phyloP scores from a whole-genome alignment of 768 basidiomycete species.

The Boletus coccyginus region DNA sequence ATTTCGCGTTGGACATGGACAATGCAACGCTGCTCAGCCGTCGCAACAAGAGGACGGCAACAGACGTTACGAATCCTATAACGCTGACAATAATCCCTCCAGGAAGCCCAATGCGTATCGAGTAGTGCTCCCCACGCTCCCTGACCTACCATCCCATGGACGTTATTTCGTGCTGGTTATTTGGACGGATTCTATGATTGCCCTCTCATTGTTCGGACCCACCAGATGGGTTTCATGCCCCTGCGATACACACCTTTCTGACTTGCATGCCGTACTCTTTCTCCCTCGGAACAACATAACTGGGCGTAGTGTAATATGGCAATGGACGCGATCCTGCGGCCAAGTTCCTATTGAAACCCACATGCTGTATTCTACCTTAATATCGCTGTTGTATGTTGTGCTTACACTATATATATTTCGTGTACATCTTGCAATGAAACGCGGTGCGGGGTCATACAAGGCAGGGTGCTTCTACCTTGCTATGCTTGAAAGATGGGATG shows the following conservation, averaged over 20 bases:
- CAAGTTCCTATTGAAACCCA: constrained; percentile 8
- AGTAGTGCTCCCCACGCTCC: constrained; percentile 3
- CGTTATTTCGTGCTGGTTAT: neutral
- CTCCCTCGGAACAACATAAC: neutral
- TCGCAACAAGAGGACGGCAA: constrained; percentile 45
- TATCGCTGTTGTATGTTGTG: constrained; percentile 14
- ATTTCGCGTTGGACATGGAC: constrained; percentile 85
- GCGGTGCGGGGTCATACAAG: neutral
- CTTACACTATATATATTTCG: constrained; percentile 5
- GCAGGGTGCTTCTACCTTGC: no score
- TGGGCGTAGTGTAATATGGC: constrained; percentile 11
- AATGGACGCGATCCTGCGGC: constrained; percentile 14
- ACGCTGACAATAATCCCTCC: constrained; percentile 23
- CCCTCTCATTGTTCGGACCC: neutral
- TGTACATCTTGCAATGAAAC: neutral
- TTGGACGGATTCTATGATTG: neutral
- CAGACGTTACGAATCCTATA: constrained; percentile 35
- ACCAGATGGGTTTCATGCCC: neutral
- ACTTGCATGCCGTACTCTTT: constrained; percentile 12
- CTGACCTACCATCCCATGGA: neutral
- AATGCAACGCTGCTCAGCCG: constrained; percentile 84
- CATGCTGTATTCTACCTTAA: constrained; percentile 18
- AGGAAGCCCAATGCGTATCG: constrained; percentile 35
- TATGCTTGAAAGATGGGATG: no score
- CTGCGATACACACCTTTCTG: constrained; percentile 11